Percentiles rank a stretch among this genome's conserved stretches.
Evolutionary conservation across 257 asterid genomes (phyloP).

Genomic region (Oldenlandia corymbosa): DNA sequence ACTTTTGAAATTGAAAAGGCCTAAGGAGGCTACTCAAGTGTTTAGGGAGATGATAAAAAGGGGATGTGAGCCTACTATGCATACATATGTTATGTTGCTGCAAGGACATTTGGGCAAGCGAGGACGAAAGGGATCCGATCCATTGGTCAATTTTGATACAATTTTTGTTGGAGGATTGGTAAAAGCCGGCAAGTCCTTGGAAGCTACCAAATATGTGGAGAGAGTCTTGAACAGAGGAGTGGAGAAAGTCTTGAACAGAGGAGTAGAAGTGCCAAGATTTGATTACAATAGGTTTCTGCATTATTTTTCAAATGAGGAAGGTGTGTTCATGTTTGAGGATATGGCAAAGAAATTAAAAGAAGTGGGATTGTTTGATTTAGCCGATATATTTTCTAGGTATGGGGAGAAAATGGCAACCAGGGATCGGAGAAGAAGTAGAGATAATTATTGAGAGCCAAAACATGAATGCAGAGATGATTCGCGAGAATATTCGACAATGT

Average conservation of each 20-base stretch:
- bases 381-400: conserved; percentile 67
- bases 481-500: no score
- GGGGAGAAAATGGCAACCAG: conserved; percentile 90
- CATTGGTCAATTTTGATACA: conserved; percentile 85
- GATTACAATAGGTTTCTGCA: conserved; percentile 84
- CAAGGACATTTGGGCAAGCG: conserved; percentile 90
- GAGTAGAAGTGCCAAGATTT: conserved; percentile 78
- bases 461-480: no score
- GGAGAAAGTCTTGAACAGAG: conserved; percentile 53
- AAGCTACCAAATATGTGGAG: conserved; percentile 76
- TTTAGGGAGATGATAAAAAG: conserved; percentile 78
- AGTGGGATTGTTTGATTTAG: conserved; percentile 86
- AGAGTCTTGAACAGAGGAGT: conserved; percentile 56
- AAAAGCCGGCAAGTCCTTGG: conserved; percentile 64
- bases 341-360: conserved; percentile 74
- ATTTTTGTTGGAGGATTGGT: conserved; percentile 87
- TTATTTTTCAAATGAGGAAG: conserved; percentile 77
- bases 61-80: conserved; percentile 92
- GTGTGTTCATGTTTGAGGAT: conserved; percentile 69
- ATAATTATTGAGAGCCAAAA: no score
- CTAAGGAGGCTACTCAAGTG: conserved; percentile 71
- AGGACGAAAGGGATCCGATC: conserved; percentile 84
- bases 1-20: conserved; percentile 58
- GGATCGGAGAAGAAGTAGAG: conserved; percentile 65
- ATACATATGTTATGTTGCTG: conserved; percentile 81